Evolutionary conservation across 192 early-diverging fungal species (phyloP).

Genomic region (Physocladia obscura): DNA sequence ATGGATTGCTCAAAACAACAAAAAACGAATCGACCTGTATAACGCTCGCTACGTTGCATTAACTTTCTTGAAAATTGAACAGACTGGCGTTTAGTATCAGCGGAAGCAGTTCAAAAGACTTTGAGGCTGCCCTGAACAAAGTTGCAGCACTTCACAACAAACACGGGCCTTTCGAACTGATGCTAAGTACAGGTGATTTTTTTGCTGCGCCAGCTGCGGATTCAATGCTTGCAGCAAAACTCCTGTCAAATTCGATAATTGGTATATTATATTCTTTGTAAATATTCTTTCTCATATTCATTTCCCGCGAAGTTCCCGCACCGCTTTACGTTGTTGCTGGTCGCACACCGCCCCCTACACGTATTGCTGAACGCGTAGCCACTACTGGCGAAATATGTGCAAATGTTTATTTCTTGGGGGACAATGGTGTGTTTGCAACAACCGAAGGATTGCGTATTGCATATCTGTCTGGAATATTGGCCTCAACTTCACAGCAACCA

Average conservation of each 20-base stretch:
- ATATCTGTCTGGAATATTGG: constrained; percentile 51
- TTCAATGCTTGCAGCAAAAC: not conserved
- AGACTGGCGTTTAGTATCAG: not conserved
- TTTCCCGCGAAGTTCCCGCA: constrained; percentile 56
- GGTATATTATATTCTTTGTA: constrained; percentile 14
- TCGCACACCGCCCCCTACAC: constrained; percentile 56
- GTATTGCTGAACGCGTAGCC: constrained; percentile 51
- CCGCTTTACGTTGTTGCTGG: constrained; percentile 77
- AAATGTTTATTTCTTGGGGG: constrained; percentile 71
- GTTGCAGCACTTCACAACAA: constrained; percentile 74
- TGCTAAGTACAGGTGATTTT: constrained; percentile 81
- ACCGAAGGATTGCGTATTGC: constrained; percentile 63
- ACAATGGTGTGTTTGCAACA: constrained; percentile 56
- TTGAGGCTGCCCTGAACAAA: constrained; percentile 69
- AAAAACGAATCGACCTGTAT: no score
- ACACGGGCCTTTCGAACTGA: constrained; percentile 83
- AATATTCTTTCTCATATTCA: not conserved
- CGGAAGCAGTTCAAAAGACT: constrained; percentile 5
- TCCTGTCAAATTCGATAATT: constrained; percentile 16
- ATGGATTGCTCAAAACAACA: no score
- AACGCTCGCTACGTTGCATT: no score
- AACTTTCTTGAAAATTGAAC: no score
- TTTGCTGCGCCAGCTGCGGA: constrained; percentile 53
- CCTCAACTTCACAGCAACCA: not conserved
- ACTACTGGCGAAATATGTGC: constrained; percentile 73